Evolutionary conservation across 768 basidiomycete species (phyloP).

Genomic region (Auricularia sp.): DNA sequence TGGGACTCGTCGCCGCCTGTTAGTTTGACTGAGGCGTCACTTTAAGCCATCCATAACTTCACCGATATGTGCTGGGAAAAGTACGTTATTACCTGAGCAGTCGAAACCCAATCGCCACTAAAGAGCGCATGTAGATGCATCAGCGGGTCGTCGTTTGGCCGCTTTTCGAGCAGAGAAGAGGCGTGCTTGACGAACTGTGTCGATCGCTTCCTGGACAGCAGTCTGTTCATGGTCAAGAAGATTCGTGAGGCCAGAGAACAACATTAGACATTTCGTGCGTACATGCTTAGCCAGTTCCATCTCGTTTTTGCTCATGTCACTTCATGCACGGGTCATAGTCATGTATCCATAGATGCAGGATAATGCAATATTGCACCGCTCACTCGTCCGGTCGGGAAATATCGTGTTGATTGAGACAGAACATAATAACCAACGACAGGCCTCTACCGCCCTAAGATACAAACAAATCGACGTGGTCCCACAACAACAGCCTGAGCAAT

Average conservation of each 20-base stretch:
- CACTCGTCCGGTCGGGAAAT: too few species aligned
- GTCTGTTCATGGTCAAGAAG: conserved; percentile 68
- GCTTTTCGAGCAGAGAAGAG: conserved; percentile 72
- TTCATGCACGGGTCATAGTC: too few species aligned
- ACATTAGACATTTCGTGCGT: background rate
- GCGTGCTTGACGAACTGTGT: conserved; percentile 83
- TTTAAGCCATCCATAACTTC: conserved; percentile 52
- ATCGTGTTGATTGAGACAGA: too few species aligned
- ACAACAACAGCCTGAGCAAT: background rate
- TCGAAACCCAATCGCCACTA: background rate
- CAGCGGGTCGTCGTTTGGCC: conserved; percentile 62
- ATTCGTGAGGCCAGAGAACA: conserved; percentile 16
- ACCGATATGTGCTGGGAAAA: conserved; percentile 90
- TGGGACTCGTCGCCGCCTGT: conserved; percentile 4
- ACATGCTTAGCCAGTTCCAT: background rate
- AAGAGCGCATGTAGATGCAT: conserved; percentile 48
- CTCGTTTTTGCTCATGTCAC: background rate
- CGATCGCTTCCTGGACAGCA: conserved; percentile 82
- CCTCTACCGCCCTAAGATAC: background rate
- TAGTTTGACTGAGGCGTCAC: background rate
- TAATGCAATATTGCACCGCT: too few species aligned
- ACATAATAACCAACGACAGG: background rate
- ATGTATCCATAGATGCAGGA: too few species aligned
- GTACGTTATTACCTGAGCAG: conserved; percentile 34
- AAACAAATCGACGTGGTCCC: background rate